Evolutionary conservation across 2,329 filamentous ascomycete genomes (phyloP), one percentile per base, ranked within the genome.

Genomic region (Bipolaris sorokiniana): DNA sequence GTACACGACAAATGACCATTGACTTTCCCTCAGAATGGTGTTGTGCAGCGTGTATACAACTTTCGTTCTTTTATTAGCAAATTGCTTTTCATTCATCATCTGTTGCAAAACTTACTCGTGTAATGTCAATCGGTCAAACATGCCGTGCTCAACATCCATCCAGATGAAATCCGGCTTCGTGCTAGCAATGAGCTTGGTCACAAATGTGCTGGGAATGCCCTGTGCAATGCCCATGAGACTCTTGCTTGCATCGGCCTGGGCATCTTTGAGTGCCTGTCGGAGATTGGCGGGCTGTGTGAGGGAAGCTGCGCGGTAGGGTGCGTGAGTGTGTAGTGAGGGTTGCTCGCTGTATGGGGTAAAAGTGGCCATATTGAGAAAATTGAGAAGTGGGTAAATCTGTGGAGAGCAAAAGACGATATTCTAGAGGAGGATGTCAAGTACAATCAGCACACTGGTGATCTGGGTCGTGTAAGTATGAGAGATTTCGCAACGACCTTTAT

Each of bases 91-190:
- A 48, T 6, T 26, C 28, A 10, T 16, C 23, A 2, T n/a, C 10
- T 26, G 36, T 7, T 26, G 28, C 18, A 15, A 15, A 15, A 42
- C 68, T 53, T 62, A 70, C 68, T 71, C 67, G 22, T 67, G 64
- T 18, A 71, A 31, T 18, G 67, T 63, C 16, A 68, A 55, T 2
- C 67, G 58, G 49, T 68, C 65, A 48, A 66, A 71, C 64, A 71
- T 69, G 47, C 65, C 67, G 47, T 71, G 67, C 53, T 69, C 66
- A 6, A 71, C 68, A 26, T 71, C 67, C 11, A 69, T 64, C 61
- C 62, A 71, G 56, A 69, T 64, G 48, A 69, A 69, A 46, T 71
- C 67, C 1, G 68, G 66, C 54, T 67, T 69, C 16, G 65, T 61
- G n/a, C 59, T 63, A 15, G 67, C 68, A 38, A 71, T 58, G 7